Percentiles rank a stretch among this genome's conserved stretches.
Conservation (phyloP, 2,329 filamentous ascomycete species). For the Fusarium pseudonygamai region DNA sequence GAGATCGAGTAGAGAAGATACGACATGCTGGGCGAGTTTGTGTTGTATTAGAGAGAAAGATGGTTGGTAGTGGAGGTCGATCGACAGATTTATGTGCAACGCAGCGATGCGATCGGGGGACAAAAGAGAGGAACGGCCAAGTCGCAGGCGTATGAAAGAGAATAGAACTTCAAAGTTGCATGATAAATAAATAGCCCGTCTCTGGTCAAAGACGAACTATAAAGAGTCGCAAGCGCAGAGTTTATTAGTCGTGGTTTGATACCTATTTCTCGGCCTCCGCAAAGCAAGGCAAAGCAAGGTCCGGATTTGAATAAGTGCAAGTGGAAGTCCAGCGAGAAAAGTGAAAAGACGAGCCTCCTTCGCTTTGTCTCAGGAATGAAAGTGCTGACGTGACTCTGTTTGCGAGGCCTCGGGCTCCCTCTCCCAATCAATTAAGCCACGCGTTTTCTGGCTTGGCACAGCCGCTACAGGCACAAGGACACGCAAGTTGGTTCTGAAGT, state of each 20-base stretch:
- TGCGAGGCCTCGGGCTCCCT: conserved; percentile 21
- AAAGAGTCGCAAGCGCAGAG: conserved; percentile 3
- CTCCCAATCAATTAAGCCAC: conserved; percentile 34
- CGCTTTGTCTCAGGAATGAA: conserved; percentile 34
- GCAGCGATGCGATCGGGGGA: conserved; percentile 1
- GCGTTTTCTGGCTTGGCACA: conserved; percentile 32
- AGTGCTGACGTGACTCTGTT: conserved; percentile 38
- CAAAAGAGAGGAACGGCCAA: conserved; percentile 29
- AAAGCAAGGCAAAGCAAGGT: neutral
- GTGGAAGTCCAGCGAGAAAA: neutral
- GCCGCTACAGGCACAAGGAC: conserved; percentile 20
- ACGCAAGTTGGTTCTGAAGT: neutral
- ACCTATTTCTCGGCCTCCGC: conserved; percentile 3
- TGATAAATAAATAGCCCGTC: conserved; percentile 21
- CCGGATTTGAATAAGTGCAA: conserved; percentile 33
- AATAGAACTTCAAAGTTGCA: conserved; percentile 24
- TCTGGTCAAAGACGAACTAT: conserved; percentile 1
- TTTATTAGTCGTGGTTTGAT: conserved; percentile 4
- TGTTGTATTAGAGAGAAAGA: neutral
- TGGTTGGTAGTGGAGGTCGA: neutral
- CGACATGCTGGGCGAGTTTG: conserved; percentile 63
- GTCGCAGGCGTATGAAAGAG: conserved; percentile 19
- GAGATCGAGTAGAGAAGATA: conserved; percentile 83
- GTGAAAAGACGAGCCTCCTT: neutral
- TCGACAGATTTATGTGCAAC: neutral